Evolutionary conservation across 495 filamentous ascomycete species (phyloP).

Genomic region (Penicillium bovifimosum): DNA sequence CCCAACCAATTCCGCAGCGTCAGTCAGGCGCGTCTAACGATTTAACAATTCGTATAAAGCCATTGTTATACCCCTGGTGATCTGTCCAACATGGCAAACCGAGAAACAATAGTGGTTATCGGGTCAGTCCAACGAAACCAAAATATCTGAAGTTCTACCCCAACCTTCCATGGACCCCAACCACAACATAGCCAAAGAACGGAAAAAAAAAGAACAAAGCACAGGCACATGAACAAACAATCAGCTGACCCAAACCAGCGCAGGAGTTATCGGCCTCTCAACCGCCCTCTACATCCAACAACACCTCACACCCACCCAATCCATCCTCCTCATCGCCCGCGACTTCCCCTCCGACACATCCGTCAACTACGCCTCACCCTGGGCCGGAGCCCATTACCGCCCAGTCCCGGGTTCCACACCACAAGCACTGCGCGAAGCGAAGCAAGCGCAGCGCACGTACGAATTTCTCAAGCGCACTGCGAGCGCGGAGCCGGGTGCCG

Average conservation of each 20-base stretch:
- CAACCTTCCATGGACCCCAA: not conserved
- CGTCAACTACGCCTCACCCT: slow-evolving; percentile 59
- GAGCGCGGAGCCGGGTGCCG: slow-evolving; percentile 38
- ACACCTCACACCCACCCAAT: slow-evolving; percentile 26
- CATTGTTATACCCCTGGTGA: not conserved
- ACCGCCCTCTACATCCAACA: slow-evolving; percentile 47
- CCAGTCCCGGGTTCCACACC: slow-evolving; percentile 44
- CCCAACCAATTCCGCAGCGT: not conserved
- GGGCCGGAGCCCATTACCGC: slow-evolving; percentile 61
- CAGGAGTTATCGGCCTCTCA: slow-evolving; percentile 55
- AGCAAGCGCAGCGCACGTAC: slow-evolving; percentile 48
- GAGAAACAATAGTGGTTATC: slow-evolving; percentile 42
- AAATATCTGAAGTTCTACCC: not conserved
- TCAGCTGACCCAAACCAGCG: slow-evolving; percentile 33
- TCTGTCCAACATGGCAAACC: slow-evolving; percentile 13
- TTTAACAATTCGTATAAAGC: not conserved
- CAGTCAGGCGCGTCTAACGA: too few species aligned
- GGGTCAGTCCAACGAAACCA: slow-evolving; percentile 25
- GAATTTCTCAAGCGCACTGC: slow-evolving; percentile 41
- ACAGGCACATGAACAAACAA: not conserved
- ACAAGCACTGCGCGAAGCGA: slow-evolving; percentile 42
- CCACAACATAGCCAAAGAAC: not conserved
- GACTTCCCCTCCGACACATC: slow-evolving; percentile 50
- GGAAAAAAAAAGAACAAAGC: not conserved
- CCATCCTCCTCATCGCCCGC: slow-evolving; percentile 50